Percentiles rank a stretch among this genome's conserved stretches.
These are phyloP conservation scores for Neospora caninum DNA, from an alignment of 169 alveolate genomes.

Conservation along the genomic window DNA sequence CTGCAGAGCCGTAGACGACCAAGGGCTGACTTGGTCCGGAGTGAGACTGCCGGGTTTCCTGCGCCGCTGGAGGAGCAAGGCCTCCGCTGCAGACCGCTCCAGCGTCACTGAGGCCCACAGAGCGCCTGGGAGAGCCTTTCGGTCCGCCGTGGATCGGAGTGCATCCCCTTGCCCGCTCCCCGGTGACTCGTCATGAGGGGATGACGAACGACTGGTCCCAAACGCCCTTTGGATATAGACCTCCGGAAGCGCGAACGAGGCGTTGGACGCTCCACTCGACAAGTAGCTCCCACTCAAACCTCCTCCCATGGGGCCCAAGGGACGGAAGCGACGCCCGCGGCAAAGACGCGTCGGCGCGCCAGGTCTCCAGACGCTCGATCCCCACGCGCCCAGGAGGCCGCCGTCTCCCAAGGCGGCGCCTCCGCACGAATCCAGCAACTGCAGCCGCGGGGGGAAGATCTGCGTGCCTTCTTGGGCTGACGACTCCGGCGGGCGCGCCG, in stretches of 20 bases:
- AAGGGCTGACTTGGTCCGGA: neutral
- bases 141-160: neutral
- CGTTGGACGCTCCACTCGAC: conserved; percentile 12
- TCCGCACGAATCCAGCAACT: conserved; percentile 8
- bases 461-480: neutral
- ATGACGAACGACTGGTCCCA: neutral
- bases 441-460: neutral
- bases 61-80: neutral
- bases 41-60: neutral
- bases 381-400: neutral
- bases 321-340: conserved; percentile 20
- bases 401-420: neutral
- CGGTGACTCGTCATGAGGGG: neutral
- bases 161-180: neutral
- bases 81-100: neutral
- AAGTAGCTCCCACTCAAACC: neutral
- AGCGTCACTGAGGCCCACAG: neutral
- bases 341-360: neutral
- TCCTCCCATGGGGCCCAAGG: neutral
- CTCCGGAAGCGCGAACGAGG: conserved; percentile 23
- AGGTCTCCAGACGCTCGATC: neutral
- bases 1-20: conserved; percentile 1
- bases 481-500: neutral
- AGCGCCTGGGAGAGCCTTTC: neutral
- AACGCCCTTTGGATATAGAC: conserved; percentile 15